phyloP scores from a whole-genome alignment of 352 stramenopile genomes.

The Hyaloperonospora brassicae region DNA sequence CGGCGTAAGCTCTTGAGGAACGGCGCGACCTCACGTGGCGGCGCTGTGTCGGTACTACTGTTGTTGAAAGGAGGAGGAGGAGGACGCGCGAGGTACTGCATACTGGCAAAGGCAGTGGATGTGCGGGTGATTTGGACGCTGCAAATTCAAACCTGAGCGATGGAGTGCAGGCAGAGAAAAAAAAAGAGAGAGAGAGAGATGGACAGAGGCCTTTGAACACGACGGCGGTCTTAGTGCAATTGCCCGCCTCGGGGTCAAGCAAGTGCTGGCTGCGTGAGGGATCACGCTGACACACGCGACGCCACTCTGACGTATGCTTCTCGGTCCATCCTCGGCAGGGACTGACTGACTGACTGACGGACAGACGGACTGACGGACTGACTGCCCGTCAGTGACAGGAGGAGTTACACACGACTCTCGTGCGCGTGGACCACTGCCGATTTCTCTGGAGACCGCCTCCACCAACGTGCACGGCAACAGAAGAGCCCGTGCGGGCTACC shows the following conservation, averaged over 20 bases:
- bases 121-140: conserved; percentile 10
- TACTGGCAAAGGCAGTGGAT: conserved; percentile 5
- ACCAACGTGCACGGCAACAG: conserved; percentile 12
- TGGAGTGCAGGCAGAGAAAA: neutral
- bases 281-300: conserved; percentile 12
- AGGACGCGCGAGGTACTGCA: conserved; percentile 17
- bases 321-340: conserved; percentile 13
- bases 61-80: neutral
- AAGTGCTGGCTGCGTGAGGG: conserved; percentile 17
- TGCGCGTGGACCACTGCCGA: neutral
- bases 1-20: conserved; percentile 60
- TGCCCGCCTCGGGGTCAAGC: neutral
- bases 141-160: conserved; percentile 33
- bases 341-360: conserved; percentile 10
- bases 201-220: too few relatives aligned
- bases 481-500: conserved; percentile 9
- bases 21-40: conserved; percentile 44
- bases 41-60: neutral
- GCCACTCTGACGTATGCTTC: conserved; percentile 25
- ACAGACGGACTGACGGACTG: conserved; percentile 8
- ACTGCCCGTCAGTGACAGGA: conserved; percentile 19
- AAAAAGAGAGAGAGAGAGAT: too few relatives aligned
- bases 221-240: too few relatives aligned
- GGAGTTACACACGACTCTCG: conserved; percentile 18
- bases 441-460: conserved; percentile 19